phyloP scores from a whole-genome alignment of 2,329 filamentous ascomycete species.

The Xylaria sp. region DNA sequence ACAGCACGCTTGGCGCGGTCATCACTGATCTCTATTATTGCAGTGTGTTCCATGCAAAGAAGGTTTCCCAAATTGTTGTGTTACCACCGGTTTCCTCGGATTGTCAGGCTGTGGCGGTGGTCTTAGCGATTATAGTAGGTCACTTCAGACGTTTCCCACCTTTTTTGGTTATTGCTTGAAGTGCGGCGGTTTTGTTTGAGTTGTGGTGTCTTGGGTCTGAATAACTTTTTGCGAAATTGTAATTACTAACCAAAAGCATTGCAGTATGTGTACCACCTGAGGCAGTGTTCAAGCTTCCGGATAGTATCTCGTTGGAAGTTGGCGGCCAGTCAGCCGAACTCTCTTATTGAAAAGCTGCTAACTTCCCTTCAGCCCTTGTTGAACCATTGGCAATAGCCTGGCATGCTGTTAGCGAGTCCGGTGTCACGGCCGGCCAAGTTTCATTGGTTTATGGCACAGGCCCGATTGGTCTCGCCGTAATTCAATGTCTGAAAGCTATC shows the following conservation, averaged over 20 bases:
- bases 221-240: not conserved
- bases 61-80: conserved; percentile 68
- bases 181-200: not conserved
- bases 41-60: conserved; percentile 64
- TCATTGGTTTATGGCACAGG: conserved; percentile 70
- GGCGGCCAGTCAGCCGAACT: conserved; percentile 48
- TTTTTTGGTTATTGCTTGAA: not conserved
- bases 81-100: conserved; percentile 56
- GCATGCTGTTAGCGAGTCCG: conserved; percentile 67
- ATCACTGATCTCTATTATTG: not conserved
- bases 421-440: conserved; percentile 57
- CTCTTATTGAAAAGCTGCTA: not conserved
- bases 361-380: conserved; percentile 60
- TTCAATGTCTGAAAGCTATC: conserved; percentile 66
- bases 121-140: conserved; percentile 59
- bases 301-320: conserved; percentile 62
- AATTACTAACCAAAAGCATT: not conserved
- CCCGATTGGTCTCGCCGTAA: conserved; percentile 70
- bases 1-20: not conserved
- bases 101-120: conserved; percentile 62
- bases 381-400: conserved; percentile 73
- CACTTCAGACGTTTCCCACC: not conserved
- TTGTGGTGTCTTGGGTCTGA: too few species aligned
- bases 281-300: conserved; percentile 62
- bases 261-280: conserved; percentile 60